Evolutionary conservation across 2,329 filamentous ascomycete species (phyloP).

Genomic region (Penicillium sp.): DNA sequence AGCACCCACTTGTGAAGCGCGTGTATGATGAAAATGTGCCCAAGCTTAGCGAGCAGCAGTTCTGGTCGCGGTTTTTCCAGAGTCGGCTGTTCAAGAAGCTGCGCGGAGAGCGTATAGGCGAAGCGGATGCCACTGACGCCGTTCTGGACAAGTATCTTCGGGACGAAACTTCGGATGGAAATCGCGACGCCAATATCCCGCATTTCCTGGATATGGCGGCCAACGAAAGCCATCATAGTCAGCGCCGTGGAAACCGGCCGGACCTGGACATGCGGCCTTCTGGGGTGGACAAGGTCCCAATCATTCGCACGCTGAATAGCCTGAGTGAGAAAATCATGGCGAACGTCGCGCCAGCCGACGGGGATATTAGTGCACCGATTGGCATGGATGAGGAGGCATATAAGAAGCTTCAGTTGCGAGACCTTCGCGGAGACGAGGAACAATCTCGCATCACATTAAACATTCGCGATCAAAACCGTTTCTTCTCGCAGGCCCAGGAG

Average conservation of each 20-base stretch:
- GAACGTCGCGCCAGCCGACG: conserved; percentile 76
- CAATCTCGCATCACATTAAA: conserved; percentile 80
- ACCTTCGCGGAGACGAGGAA: conserved; percentile 71
- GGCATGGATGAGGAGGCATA: conserved; percentile 72
- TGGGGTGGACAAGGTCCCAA: conserved; percentile 73
- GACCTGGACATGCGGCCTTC: conserved; percentile 85
- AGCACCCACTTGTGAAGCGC: conserved; percentile 84
- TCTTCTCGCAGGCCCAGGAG: conserved; percentile 61
- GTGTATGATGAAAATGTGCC: conserved; percentile 94
- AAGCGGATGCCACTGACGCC: conserved; percentile 71
- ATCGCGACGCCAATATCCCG: conserved; percentile 65
- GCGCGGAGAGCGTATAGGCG: conserved; percentile 80
- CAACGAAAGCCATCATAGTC: conserved; percentile 92
- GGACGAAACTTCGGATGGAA: conserved; percentile 58
- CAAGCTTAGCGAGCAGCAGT: conserved; percentile 72
- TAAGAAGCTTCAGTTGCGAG: conserved; percentile 71
- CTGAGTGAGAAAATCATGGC: conserved; percentile 92
- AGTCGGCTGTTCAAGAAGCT: conserved; percentile 87
- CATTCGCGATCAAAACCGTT: conserved; percentile 80
- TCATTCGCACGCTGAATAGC: conserved; percentile 83
- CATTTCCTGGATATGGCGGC: conserved; percentile 89
- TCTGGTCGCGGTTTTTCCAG: conserved; percentile 93
- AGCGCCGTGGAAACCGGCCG: conserved; percentile 79
- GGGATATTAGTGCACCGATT: conserved; percentile 62
- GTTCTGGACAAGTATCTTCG: conserved; percentile 85